Evolutionary conservation across 768 basidiomycete species (phyloP), one percentile per base, ranked within the genome.

Genomic region (Jaapia argillacea): DNA sequence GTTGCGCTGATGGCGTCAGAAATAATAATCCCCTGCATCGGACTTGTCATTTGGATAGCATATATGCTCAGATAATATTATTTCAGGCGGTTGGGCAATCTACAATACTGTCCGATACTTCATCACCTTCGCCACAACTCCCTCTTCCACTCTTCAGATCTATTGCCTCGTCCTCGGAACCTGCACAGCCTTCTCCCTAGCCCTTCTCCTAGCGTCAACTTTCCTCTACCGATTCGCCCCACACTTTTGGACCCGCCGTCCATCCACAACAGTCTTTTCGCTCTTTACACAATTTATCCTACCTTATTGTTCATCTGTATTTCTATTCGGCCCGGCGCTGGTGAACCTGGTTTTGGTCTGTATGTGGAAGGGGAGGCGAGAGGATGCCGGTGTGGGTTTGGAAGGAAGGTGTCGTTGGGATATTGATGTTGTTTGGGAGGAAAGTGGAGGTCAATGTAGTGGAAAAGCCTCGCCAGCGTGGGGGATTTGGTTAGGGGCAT

Each of bases 51-150:
- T n/a, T n/a, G n/a, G n/a, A n/a, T n/a, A n/a, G n/a, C n/a, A n/a
- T n/a, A n/a, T n/a, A n/a, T n/a, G n/a, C n/a, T n/a, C n/a, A n/a
- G n/a, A n/a, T n/a, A n/a, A n/a, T n/a, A 25, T 47, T 44, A 38
- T n/a, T 41, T 12, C 43, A 83, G 81, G 63, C 47, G 56, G 55
- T 23, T 87, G 82, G 79, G 70, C 75, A 22, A 54, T 66, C 5
- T 86, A 82, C 56, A 79, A 71, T 47, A 66, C 72, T 4, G 57
- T 77, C 42, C 78, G 83, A 36, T 88, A 86, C 55, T 79, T 72
- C 51, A 52, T 85, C 7, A 77, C 80, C 3, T 80, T 71, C 51
- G 62, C 62, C 6, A 51, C 62, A 14, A 72, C 71, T 55, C 48
- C 60, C 2, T 64, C 69, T 4, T 45, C 47, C 13, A 55, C 52